phyloP scores from a whole-genome alignment of 768 basidiomycete species.

The Cyclocybe cylindracea region DNA sequence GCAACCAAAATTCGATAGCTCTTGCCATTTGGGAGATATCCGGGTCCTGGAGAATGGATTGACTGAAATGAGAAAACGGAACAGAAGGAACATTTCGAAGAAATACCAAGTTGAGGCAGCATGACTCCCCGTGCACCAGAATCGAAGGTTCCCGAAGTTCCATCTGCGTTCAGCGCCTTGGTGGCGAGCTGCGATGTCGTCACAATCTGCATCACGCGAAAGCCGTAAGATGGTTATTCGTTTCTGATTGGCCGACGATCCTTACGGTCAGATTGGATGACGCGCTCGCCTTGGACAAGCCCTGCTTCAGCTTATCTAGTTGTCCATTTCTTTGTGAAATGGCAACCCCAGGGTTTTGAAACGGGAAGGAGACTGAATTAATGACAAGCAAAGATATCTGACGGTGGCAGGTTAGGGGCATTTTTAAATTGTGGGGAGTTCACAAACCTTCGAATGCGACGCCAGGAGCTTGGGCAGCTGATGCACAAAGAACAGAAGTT shows the following conservation, averaged over 20 bases:
- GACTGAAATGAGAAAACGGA: not conserved
- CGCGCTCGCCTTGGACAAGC: constrained; percentile 49
- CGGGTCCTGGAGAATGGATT: constrained; percentile 24
- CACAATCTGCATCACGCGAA: constrained; percentile 32
- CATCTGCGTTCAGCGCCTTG: constrained; percentile 65
- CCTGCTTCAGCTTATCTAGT: constrained; percentile 54
- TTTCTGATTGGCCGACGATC: not conserved
- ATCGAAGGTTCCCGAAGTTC: constrained; percentile 65
- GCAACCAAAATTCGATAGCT: constrained; percentile 37
- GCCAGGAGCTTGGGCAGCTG: constrained; percentile 50
- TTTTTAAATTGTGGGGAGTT: constrained; percentile 5
- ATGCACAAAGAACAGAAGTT: constrained; percentile 60
- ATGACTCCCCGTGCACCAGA: constrained; percentile 63
- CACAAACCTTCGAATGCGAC: constrained; percentile 45
- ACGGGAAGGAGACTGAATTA: constrained; percentile 67
- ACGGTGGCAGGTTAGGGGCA: not conserved
- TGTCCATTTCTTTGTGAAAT: constrained; percentile 39
- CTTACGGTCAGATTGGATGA: constrained; percentile 51
- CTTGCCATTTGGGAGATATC: constrained; percentile 40
- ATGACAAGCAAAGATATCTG: constrained; percentile 67
- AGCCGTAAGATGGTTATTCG: not conserved
- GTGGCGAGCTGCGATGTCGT: constrained; percentile 71
- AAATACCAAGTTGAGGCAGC: constrained; percentile 64
- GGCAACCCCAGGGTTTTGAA: constrained; percentile 51
- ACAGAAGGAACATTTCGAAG: not conserved